Evolutionary conservation across 352 stramenopile species (phyloP), one percentile per base, ranked within the genome.

Genomic region (Phytophthora brassicae): DNA sequence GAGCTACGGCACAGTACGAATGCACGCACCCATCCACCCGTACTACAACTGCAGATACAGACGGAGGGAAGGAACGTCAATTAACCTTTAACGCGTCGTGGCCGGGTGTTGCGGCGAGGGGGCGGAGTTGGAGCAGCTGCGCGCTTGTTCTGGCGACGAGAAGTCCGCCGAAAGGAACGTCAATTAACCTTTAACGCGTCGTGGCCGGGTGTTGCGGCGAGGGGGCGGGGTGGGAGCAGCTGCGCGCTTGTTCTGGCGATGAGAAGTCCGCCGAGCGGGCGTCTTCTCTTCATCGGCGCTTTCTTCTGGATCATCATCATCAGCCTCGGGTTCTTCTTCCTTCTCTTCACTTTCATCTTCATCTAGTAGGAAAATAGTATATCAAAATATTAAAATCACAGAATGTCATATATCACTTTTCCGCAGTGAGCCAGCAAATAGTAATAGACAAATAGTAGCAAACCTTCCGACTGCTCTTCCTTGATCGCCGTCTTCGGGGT

Each of bases 151-250:
- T 45, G 39, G 13, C 60, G 43, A 19, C 70, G 77, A 7, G 49
- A 61, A 26, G 50, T 66, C 20, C 55, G 75, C 33, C 72, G 66
- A 36, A n/a, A n/a, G n/a, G n/a, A n/a, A n/a, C n/a, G n/a, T n/a
- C n/a, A 60, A 75, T 85, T 75, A 87, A 85, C 77, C 77, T 87
- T 87, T 87, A 69, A 79, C 75, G 51, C 77, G 77, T 60, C 77
- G 75, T 48, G 72, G 51, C 52, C 64, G 68, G 56, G 68, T 84
- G 49, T 24, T 76, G 51, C 65, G 67, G 41, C 68, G 60, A 14
- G 70, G 26, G 16, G 33, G 13, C 35, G 52, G 41, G 11, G 51
- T 61, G 42, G 61, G 45, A 46, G 59, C 52, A 39, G 68, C 63
- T 14, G 53, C 23, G 20, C 64, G 68, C 51, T 72, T 75, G 59